Base-by-base conservation (phyloP, 331 rosid genomes). In the Acacia concinna region DNA sequence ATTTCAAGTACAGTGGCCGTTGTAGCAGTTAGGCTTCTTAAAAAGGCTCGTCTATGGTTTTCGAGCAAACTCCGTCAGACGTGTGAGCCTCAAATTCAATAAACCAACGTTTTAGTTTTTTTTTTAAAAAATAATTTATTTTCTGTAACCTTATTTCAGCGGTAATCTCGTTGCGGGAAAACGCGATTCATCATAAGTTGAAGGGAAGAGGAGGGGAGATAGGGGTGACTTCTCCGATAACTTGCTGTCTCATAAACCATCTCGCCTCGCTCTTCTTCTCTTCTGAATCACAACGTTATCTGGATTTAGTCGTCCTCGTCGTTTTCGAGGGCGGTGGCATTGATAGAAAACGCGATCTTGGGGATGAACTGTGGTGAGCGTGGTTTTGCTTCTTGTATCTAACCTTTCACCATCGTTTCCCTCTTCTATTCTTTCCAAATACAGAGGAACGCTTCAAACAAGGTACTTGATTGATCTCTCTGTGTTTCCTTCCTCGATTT, bases 401-500 rank as follows among this genome's bases (percentile, higher is more conserved):
- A 41, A 20, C n/a, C 59, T 40, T 44, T 63, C 49, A 4, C 28
- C 54, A 8, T 79, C 51, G 11, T 66, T 56, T 7, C 23, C 44
- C 32, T 32, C 78, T 65, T 30, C 20, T 25, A 4, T 32, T 32
- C 12, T 27, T 38, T 23, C 17, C 3, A 51, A n/a, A 5, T 5
- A 49, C 49, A 8, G 51, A 40, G 66, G 37, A 75, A 12, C 68
- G 56, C 38, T 47, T 75, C 79, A 34, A n/a, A 43, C 43, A 67
- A 72, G 88, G 89, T 88, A 79, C 27, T 20, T 44, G 0, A 54
- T 68, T 52, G 47, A 72, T 74, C 59, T 80, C 54, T 63, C 51
- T 66, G 8, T 57, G 38, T 4, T 43, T 68, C 25, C 6, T 62
- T 35, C 18, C 41, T 4, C 47, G 25, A 7, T 47, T 15, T 31